phyloP scores from a whole-genome alignment of 805 yeast species.

The Ogataea nakhonphanomensis region DNA sequence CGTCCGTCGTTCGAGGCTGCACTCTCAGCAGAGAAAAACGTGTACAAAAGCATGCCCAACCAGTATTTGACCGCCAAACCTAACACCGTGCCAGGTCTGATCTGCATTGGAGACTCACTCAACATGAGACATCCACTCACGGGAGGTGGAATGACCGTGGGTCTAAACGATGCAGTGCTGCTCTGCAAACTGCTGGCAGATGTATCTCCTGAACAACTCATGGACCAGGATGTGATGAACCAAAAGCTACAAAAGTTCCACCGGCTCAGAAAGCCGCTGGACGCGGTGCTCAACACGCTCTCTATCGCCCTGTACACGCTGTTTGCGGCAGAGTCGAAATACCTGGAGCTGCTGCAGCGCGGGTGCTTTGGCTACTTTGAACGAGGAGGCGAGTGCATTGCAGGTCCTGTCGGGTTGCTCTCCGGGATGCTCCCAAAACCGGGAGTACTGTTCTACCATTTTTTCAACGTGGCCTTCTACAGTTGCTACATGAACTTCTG shows the following conservation, averaged over 20 bases:
- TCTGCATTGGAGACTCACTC: conserved; percentile 87
- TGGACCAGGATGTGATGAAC: conserved; percentile 53
- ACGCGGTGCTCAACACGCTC: conserved; percentile 82
- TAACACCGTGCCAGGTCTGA: conserved; percentile 69
- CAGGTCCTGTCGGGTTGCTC: conserved; percentile 77
- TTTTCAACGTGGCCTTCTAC: conserved; percentile 87
- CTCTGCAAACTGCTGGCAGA: conserved; percentile 63
- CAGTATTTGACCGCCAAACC: conserved; percentile 79
- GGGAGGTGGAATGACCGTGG: conserved; percentile 99
- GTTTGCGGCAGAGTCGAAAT: conserved; percentile 78
- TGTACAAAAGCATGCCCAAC: conserved; percentile 88
- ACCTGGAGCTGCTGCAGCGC: conserved; percentile 66
- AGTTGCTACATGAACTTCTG: conserved; percentile 67
- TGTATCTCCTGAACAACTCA: conserved; percentile 48
- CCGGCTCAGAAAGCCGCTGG: conserved; percentile 69
- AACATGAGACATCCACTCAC: conserved; percentile 98
- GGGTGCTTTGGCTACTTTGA: conserved; percentile 89
- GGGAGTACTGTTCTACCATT: conserved; percentile 71
- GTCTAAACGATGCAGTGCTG: conserved; percentile 76
- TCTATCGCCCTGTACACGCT: conserved; percentile 86
- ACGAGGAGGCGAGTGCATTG: conserved; percentile 77
- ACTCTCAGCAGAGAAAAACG: conserved; percentile 40
- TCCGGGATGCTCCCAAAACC: conserved; percentile 82
- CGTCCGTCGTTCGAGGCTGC: conserved; percentile 71
- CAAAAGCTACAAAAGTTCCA: conserved; percentile 67